Conservation (phyloP, 345 rosid species). For the Acer saccharum region DNA sequence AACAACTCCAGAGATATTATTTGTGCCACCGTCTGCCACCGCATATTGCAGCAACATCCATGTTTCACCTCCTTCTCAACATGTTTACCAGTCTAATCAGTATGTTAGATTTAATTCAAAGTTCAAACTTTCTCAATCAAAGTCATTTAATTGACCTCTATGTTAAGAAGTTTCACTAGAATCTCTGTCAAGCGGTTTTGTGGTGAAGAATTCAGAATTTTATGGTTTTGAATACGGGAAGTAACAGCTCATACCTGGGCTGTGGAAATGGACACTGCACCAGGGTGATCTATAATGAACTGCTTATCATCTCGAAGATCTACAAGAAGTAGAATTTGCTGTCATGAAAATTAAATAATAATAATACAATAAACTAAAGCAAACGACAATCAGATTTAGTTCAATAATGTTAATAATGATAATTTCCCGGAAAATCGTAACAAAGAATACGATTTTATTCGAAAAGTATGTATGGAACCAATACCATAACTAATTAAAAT, state of each 20-base stretch:
- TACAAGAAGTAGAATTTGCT: conserved; percentile 32
- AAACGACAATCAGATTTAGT: background rate
- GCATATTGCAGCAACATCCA: background rate
- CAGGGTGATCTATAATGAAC: conserved; percentile 69
- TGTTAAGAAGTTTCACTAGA: background rate
- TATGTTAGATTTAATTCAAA: background rate
- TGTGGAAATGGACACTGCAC: conserved; percentile 70
- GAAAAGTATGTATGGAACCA: background rate
- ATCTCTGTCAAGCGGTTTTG: background rate
- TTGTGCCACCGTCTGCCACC: background rate
- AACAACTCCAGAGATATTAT: background rate
- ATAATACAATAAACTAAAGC: background rate
- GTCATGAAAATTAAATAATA: background rate
- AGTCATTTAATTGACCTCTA: background rate
- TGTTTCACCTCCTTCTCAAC: background rate
- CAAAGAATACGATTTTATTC: background rate
- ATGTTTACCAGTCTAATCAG: background rate
- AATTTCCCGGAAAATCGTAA: background rate
- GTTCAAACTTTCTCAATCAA: background rate
- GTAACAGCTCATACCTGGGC: conserved; percentile 54
- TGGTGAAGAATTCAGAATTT: background rate
- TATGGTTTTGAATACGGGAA: background rate
- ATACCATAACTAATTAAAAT: background rate
- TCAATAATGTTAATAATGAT: background rate
- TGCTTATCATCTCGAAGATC: conserved; percentile 86